phyloP scores from a whole-genome alignment of 73 alveolate species.

The Paramecium sonneborni region DNA sequence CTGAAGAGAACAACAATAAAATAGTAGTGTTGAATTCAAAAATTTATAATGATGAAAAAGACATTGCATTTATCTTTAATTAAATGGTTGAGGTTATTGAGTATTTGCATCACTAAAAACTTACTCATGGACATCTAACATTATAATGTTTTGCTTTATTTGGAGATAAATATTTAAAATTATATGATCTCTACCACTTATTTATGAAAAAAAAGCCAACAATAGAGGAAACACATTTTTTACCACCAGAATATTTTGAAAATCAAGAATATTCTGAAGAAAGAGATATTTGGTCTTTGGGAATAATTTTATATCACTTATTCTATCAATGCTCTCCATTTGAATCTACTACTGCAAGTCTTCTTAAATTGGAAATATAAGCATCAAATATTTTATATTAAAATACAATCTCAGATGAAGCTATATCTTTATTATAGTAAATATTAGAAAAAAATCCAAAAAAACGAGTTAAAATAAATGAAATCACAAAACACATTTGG shows the following conservation, averaged over 20 bases:
- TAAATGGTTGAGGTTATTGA: not conserved
- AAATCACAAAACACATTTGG: not conserved
- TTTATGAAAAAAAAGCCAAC: not conserved
- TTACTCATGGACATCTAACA: slow-evolving; percentile 5
- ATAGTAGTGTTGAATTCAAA: not conserved
- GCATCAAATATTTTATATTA: not conserved
- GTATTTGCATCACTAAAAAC: not conserved
- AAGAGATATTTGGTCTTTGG: slow-evolving; percentile 16
- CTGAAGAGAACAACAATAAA: not conserved
- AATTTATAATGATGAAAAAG: not conserved
- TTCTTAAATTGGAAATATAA: not conserved
- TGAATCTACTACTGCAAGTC: not conserved
- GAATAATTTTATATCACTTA: not conserved
- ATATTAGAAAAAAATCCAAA: not conserved
- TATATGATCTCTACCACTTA: not conserved
- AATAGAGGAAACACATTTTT: not conserved
- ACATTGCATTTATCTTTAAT: not conserved
- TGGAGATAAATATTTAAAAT: slow-evolving; percentile 1
- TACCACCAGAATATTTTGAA: not conserved
- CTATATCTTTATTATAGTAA: not conserved
- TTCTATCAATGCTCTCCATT: not conserved
- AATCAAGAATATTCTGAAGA: not conserved
- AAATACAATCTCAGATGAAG: not conserved
- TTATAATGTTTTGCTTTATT: not conserved
- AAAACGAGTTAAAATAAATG: not conserved